These are phyloP conservation scores for Dictyostelium discoideum DNA, from an alignment of 78 protist genomes.

Conservation along the genomic window DNA sequence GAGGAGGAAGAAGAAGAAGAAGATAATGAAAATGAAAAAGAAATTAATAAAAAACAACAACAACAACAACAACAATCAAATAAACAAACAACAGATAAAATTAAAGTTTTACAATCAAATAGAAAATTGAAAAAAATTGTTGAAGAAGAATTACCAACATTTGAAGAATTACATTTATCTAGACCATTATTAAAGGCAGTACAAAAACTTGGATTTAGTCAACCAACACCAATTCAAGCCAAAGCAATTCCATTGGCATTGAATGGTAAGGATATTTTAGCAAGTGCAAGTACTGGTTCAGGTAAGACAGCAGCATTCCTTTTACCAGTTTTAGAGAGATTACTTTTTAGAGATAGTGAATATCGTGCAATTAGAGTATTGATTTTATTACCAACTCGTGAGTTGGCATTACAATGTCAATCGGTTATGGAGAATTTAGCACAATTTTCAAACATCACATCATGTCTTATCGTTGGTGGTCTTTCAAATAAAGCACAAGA, in stretches of 20 bases:
- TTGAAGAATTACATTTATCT: constrained; percentile 71
- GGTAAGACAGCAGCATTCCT: constrained; percentile 96
- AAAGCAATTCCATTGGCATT: constrained; percentile 86
- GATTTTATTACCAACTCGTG: constrained; percentile 93
- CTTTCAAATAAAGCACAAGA: constrained; percentile 80
- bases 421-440: constrained; percentile 82
- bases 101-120: constrained; percentile 64
- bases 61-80: not conserved
- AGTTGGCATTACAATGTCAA: constrained; percentile 93
- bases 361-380: constrained; percentile 67
- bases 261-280: constrained; percentile 88
- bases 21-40: constrained; percentile 10
- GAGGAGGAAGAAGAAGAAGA: constrained; percentile 29
- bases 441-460: constrained; percentile 79
- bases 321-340: constrained; percentile 90
- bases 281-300: constrained; percentile 93
- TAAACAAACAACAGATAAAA: constrained; percentile 10
- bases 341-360: constrained; percentile 45
- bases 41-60: not conserved
- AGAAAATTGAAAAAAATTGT: constrained; percentile 48
- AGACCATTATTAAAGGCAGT: constrained; percentile 71
- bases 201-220: constrained; percentile 50
- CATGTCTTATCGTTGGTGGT: constrained; percentile 93
- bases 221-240: constrained; percentile 85
- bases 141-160: constrained; percentile 73